Conservation (phyloP, 352 stramenopile species). For the Globisporangium apiculatum region DNA sequence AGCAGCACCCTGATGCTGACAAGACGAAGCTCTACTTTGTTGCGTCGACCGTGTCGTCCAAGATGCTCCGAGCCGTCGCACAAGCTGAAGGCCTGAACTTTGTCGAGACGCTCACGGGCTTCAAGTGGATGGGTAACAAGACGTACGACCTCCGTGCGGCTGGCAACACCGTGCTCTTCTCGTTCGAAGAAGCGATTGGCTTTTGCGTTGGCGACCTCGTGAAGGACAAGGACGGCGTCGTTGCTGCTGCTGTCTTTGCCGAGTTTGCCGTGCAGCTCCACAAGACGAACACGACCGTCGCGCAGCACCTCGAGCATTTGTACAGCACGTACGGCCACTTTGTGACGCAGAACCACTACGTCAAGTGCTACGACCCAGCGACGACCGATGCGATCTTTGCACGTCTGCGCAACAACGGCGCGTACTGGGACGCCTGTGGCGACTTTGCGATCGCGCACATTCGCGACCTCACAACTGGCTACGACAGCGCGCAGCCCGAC, state of each 20-base stretch:
- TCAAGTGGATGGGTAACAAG: constrained; percentile 98
- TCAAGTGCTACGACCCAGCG: constrained; percentile 90
- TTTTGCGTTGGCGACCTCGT: constrained; percentile 96
- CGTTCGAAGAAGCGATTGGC: constrained; percentile 98
- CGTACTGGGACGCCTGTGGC: constrained; percentile 80
- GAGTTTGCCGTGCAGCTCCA: constrained; percentile 85
- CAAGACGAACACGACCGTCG: constrained; percentile 51
- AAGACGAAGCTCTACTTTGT: constrained; percentile 85
- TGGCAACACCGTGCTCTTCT: constrained; percentile 93
- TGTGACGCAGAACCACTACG: constrained; percentile 96
- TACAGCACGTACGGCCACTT: constrained; percentile 96
- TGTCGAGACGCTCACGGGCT: constrained; percentile 97
- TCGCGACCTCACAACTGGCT: constrained; percentile 86
- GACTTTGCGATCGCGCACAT: constrained; percentile 76
- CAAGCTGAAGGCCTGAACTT: constrained; percentile 91
- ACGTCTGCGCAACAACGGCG: constrained; percentile 86
- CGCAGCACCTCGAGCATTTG: constrained; percentile 77
- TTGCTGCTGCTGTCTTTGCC: constrained; percentile 84
- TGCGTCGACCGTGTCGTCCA: constrained; percentile 95
- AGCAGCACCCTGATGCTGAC: constrained; percentile 44
- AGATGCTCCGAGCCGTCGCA: constrained; percentile 93
- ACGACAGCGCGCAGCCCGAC: constrained; percentile 82
- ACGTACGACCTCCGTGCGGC: constrained; percentile 64
- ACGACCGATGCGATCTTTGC: constrained; percentile 89
- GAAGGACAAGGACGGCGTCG: constrained; percentile 98